These are phyloP conservation scores for Lipomyces orientalis DNA, from an alignment of 805 yeast species.

Conservation along the genomic window DNA sequence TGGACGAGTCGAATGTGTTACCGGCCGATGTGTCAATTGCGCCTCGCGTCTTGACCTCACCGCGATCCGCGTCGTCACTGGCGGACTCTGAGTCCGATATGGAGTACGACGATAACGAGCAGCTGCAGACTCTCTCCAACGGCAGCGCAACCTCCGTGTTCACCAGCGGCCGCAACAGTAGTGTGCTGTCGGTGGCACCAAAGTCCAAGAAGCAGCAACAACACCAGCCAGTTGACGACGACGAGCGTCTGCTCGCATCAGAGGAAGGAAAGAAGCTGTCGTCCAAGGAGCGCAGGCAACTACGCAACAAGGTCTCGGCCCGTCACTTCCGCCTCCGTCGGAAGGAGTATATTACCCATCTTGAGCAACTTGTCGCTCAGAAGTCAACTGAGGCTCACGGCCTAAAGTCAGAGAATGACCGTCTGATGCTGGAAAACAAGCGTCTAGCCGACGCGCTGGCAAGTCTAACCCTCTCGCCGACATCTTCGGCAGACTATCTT, in stretches of 20 bases:
- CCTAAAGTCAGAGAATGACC: constrained; percentile 36
- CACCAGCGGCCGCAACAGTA: constrained; percentile 8
- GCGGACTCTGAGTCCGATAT: constrained; percentile 21
- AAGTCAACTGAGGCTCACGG: constrained; percentile 36
- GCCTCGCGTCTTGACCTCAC: constrained; percentile 7
- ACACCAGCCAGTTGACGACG: constrained; percentile 38
- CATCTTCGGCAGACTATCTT: constrained; percentile 7
- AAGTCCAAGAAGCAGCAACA: constrained; percentile 3
- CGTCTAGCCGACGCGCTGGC: constrained; percentile 30
- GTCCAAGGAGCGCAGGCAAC: constrained; percentile 44
- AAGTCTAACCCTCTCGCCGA: constrained; percentile 20
- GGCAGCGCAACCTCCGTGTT: constrained; percentile 4
- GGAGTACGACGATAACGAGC: constrained; percentile 9
- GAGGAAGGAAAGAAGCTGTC: constrained; percentile 41
- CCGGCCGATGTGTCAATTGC: background rate
- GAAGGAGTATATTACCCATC: constrained; percentile 44
- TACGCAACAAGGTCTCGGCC: constrained; percentile 44
- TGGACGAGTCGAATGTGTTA: background rate
- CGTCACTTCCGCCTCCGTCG: constrained; percentile 44
- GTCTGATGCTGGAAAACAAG: constrained; percentile 33
- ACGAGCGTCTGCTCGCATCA: constrained; percentile 43
- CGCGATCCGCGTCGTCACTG: background rate
- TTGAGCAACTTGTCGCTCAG: constrained; percentile 40
- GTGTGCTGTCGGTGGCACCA: background rate
- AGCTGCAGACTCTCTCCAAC: background rate